Evolutionary conservation across 371 early-diverging fungal genomes (phyloP), one percentile per base, ranked within the genome.

Genomic region (Zopfochytrium polystomum): DNA sequence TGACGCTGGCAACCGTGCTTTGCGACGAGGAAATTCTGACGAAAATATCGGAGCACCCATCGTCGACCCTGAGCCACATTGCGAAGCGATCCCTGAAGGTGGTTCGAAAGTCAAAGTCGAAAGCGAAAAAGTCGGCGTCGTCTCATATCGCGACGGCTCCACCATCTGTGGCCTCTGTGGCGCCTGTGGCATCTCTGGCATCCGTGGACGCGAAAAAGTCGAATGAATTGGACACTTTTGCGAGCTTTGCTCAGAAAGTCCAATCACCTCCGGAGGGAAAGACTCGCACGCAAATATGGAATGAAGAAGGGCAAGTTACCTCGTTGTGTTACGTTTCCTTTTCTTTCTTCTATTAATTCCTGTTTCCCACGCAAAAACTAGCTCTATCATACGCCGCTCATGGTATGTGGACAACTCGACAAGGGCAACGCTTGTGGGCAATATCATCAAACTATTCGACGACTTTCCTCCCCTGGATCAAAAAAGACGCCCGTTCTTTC

Each of bases 31-130:
- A 55, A n/a, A 22, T 56, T 1, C 57, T 63, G n/a, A 30, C 25
- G 20, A 11, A 13, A 6, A 63, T 63, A 26, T 6, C 35, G 11
- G 33, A 6, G 2, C 63, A 63, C 25, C 63, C 63, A 13, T 63
- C 63, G 26, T 9, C 9, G 9, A 33, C 32, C 11, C n/a, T 63
- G 35, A 55, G 49, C 31, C n/a, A 7, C 9, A 48, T n/a, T 20
- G 63, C 43, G 7, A 42, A 57, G 26, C 20, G 13, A 3, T 25
- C 63, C 13, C 34, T 63, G 38, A 38, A 38, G 38, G 38, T 11
- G 38, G 11, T 38, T 18, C 18, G 38, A 38, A 38, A 7, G 38
- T 38, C 38, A 11, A 18, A 38, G 18, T 7, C 11, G 11, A 11
- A 18, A 38, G 11, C 7, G 7, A 7, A 18, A 11, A 38, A 18